Conservation (phyloP, 73 alveolate species). For the Paraurostyla sp. region DNA sequence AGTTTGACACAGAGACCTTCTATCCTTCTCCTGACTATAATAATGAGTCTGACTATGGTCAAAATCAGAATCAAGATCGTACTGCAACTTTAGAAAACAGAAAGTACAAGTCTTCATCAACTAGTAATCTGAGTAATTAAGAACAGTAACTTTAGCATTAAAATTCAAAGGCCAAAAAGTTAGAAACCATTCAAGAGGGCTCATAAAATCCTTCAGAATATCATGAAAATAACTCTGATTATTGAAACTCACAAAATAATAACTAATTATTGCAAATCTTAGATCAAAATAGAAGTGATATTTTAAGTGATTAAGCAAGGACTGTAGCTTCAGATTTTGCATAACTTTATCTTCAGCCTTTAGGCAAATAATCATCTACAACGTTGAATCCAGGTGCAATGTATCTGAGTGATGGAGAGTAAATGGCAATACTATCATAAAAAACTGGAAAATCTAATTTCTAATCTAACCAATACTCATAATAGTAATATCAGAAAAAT, state of each 20-base stretch:
- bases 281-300: background rate
- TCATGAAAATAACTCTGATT: background rate
- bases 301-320: slow-evolving; percentile 6
- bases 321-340: slow-evolving; percentile 35
- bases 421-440: too few relatives aligned
- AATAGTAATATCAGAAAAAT: too few relatives aligned
- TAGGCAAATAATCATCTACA: background rate
- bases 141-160: background rate
- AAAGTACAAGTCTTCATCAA: background rate
- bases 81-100: slow-evolving; percentile 1
- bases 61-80: background rate
- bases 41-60: background rate
- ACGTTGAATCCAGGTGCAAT: background rate
- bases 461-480: too few relatives aligned
- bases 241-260: background rate
- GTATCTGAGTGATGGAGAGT: background rate
- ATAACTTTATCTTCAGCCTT: background rate
- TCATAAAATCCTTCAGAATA: background rate
- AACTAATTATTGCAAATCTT: background rate
- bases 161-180: background rate
- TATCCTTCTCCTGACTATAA: slow-evolving; percentile 4
- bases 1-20: background rate
- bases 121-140: background rate
- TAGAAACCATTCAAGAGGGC: background rate
- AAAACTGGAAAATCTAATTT: too few relatives aligned